Percentiles rank a stretch among this genome's conserved stretches.
These are phyloP conservation scores for Kernera saxatilis DNA, from an alignment of 345 rosid genomes.

Conservation along the genomic window DNA sequence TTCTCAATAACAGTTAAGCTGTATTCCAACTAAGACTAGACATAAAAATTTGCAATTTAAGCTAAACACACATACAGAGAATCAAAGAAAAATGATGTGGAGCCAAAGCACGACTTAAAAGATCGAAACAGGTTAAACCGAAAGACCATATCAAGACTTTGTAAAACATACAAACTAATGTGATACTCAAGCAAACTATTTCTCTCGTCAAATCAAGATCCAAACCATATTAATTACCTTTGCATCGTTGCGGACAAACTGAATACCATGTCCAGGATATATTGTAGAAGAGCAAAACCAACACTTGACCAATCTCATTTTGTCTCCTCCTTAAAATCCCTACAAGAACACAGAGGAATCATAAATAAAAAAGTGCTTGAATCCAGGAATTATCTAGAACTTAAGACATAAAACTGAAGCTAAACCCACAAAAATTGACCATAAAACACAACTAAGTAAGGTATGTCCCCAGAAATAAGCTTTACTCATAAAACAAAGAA, in stretches of 20 bases:
- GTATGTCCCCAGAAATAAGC: neutral
- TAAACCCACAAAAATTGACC: neutral
- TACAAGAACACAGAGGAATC: neutral
- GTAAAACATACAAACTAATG: neutral
- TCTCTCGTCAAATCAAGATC: neutral
- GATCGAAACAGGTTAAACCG: neutral
- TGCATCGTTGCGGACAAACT: slow-evolving; percentile 83
- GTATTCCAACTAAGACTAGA: too few relatives aligned
- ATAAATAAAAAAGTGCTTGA: neutral
- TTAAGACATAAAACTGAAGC: neutral
- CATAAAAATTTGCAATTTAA: too few relatives aligned
- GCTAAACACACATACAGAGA: too few relatives aligned
- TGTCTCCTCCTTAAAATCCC: slow-evolving; percentile 7
- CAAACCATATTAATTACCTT: slow-evolving; percentile 37
- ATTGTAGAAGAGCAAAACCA: slow-evolving; percentile 94
- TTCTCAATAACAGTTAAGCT: too few relatives aligned
- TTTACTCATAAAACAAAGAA: neutral
- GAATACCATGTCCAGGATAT: slow-evolving; percentile 88
- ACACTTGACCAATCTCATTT: slow-evolving; percentile 87
- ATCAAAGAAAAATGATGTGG: too few relatives aligned
- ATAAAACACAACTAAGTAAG: neutral
- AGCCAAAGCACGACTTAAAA: neutral
- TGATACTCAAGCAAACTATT: neutral
- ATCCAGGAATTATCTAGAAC: neutral
- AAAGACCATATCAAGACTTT: too few relatives aligned